A percentile compares a stretch with the other conserved stretches of the same genome.
Evolutionary conservation across 1,284 basidiomycete species (phyloP).

Genomic region (Ustilago curta): DNA sequence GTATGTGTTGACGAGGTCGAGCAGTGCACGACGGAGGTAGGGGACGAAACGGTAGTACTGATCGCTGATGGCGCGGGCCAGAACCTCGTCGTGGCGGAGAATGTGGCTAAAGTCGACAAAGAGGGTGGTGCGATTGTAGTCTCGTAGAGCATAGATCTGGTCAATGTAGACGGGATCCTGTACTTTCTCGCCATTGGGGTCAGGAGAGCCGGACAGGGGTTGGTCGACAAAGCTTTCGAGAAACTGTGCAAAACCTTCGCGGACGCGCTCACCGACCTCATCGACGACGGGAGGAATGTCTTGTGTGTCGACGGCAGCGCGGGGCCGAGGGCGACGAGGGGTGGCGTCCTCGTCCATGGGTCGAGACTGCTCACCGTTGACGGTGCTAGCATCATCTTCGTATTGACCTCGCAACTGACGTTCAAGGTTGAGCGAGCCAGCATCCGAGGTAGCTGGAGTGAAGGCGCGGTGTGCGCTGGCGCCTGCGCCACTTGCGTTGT

Average conservation of each 20-base stretch:
- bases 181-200: constrained; percentile 70
- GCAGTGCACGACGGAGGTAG: constrained; percentile 88
- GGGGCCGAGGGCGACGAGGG: constrained; percentile 42
- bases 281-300: constrained; percentile 88
- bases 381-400: constrained; percentile 40
- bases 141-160: constrained; percentile 91
- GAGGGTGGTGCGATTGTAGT: constrained; percentile 91
- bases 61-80: constrained; percentile 89
- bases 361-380: constrained; percentile 32
- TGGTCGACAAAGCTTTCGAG: constrained; percentile 89
- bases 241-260: constrained; percentile 89
- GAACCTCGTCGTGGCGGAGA: constrained; percentile 86
- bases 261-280: constrained; percentile 90
- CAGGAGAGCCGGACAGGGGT: constrained; percentile 71
- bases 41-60: constrained; percentile 92
- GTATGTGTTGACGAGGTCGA: constrained; percentile 86
- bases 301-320: constrained; percentile 57
- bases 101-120: constrained; percentile 96
- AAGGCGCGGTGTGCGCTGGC: constrained; percentile 34
- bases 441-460: constrained; percentile 44
- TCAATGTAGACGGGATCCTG: constrained; percentile 80
- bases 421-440: constrained; percentile 46
- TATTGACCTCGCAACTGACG: constrained; percentile 40
- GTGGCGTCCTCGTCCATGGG: constrained; percentile 49
- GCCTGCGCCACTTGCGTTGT: constrained; percentile 33